A percentile compares a stretch with the other conserved stretches of the same genome.
These are phyloP conservation scores for Fraxinus velutina DNA, from an alignment of 305 asterid genomes.

Conservation along the genomic window DNA sequence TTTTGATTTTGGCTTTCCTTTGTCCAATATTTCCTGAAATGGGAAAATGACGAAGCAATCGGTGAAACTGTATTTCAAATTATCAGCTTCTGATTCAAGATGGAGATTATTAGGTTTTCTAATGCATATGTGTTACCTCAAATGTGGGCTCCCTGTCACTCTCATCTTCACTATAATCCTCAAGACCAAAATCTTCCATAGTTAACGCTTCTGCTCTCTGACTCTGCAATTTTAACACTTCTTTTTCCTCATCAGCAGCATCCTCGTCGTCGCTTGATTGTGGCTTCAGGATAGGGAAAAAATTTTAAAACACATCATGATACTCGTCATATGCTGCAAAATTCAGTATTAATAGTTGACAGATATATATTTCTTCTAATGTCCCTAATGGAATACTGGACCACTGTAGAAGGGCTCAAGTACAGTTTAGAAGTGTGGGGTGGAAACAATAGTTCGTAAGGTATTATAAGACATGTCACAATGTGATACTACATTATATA, in stretches of 20 bases:
- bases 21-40: slow-evolving; percentile 61
- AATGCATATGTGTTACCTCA: slow-evolving; percentile 46
- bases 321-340: slow-evolving; percentile 6
- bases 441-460: neutral
- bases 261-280: slow-evolving; percentile 74
- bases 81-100: neutral
- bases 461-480: neutral
- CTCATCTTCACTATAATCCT: slow-evolving; percentile 46
- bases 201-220: slow-evolving; percentile 50
- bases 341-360: neutral
- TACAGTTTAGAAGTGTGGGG: slow-evolving; percentile 3
- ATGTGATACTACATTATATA: neutral
- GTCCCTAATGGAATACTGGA: slow-evolving; percentile 8
- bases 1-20: slow-evolving; percentile 39
- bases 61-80: slow-evolving; percentile 9
- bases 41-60: slow-evolving; percentile 14
- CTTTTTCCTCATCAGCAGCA: slow-evolving; percentile 72
- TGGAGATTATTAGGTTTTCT: slow-evolving; percentile 11
- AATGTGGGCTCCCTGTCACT: slow-evolving; percentile 60
- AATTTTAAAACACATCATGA: slow-evolving; percentile 20
- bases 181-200: slow-evolving; percentile 71
- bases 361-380: slow-evolving; percentile 11
- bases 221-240: slow-evolving; percentile 61
- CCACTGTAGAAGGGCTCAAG: neutral
- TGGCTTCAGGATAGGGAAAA: slow-evolving; percentile 33